Evolutionary conservation across 2,329 filamentous ascomycete genomes (phyloP), one percentile per base, ranked within the genome.

Genomic region (Fusarium tanahbumbuense): DNA sequence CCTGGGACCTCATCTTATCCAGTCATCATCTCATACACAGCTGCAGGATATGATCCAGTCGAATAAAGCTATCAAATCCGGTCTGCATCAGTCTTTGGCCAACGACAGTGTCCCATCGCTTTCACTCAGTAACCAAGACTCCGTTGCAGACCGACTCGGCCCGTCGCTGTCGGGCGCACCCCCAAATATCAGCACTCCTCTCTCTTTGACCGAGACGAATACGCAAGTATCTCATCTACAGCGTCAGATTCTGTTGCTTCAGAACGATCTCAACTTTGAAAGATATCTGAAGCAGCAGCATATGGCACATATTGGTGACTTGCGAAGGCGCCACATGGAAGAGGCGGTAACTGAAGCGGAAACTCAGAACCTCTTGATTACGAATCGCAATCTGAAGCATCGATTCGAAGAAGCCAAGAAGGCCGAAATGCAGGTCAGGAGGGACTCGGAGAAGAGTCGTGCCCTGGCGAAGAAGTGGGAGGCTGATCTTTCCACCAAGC

Each of bases 201-300:
- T 75, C 5, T 75, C 79, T 5, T 73, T 76, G 12, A 76, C 76
- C 49, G 78, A 83, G 55, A 56, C 74, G 50, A 74, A 79, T 64
- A 76, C 80, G 18, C 81, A 85, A 60, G 74, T 85, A 28, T 81
- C 86, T 2, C 87, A 89, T 69, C 81, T 96, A 6, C 89, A 93
- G 70, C 87, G 91, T 44, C 91, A 94, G 73, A 87, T 93, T n/a
- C 86, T 93, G 56, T 81, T 94, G 4, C 80, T 96, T 13, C 89
- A 91, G 46, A 96, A 94, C 67, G 92, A 96, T 73, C 83, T 96
- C 45, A 92, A 92, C 70, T 96, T 95, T 75, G 93, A 96, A 78
- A 86, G 92, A 27, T 95, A 93, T 78, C 86, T 95, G 74, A 95
- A 94, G 76, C 89, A 93, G 69, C 93, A 96, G 75, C 93, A 95